A percentile compares a stretch with the other conserved stretches of the same genome.
phyloP scores from a whole-genome alignment of 2,329 filamentous ascomycete species.

The Dryadomyces quercivorus region DNA sequence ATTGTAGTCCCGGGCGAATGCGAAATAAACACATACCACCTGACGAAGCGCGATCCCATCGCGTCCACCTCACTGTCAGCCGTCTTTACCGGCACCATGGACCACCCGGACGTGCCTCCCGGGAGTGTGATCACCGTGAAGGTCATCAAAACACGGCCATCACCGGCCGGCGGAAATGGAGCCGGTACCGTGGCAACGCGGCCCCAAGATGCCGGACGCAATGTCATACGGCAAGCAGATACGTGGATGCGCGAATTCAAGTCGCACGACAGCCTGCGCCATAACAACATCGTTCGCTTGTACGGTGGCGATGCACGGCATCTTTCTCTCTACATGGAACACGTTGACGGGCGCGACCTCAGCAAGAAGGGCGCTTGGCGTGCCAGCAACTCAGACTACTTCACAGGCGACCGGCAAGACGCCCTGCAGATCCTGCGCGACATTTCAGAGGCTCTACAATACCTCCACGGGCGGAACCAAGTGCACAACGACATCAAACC shows the following conservation, averaged over 20 bases:
- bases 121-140: constrained; percentile 47
- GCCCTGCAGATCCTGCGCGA: constrained; percentile 40
- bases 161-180: constrained; percentile 18
- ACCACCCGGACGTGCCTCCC: constrained; percentile 35
- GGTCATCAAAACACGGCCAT: constrained; percentile 41
- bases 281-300: constrained; percentile 45
- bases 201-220: constrained; percentile 37
- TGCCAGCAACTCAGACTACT: constrained; percentile 31
- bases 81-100: constrained; percentile 35
- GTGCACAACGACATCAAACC: constrained; percentile 54
- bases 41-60: constrained; percentile 45
- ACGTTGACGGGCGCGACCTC: constrained; percentile 44
- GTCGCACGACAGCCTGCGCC: constrained; percentile 40
- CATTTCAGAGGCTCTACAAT: constrained; percentile 40
- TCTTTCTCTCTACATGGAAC: constrained; percentile 49
- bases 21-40: constrained; percentile 39
- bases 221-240: constrained; percentile 46
- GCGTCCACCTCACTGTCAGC: constrained; percentile 41
- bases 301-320: constrained; percentile 49
- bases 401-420: constrained; percentile 35
- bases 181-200: constrained; percentile 23
- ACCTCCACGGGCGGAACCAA: constrained; percentile 39
- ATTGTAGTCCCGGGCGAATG: constrained; percentile 35
- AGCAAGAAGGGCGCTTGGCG: constrained; percentile 38
- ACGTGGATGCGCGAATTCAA: constrained; percentile 47